Evolutionary conservation across 108 stramenopile species (phyloP).

Genomic region (Aurantiochytrium sp.): DNA sequence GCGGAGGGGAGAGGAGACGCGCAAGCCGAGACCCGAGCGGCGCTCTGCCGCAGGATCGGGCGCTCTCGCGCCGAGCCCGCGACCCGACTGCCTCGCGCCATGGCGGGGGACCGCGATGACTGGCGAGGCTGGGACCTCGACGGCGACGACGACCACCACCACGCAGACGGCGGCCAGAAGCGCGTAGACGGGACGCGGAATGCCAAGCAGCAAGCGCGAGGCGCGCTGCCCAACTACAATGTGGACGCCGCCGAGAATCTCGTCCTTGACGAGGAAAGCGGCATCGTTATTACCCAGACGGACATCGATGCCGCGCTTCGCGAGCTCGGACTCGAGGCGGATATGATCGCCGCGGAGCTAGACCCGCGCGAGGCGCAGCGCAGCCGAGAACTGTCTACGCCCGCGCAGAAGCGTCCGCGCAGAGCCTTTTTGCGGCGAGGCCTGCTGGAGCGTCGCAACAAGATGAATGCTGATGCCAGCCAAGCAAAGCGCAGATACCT

Average conservation of each 20-base stretch:
- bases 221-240: neutral
- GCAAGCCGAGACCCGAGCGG: too few relatives aligned
- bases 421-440: neutral
- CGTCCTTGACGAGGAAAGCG: neutral
- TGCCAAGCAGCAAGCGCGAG: too few relatives aligned
- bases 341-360: neutral
- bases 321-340: neutral
- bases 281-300: neutral
- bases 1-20: too few relatives aligned
- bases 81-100: too few relatives aligned
- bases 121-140: too few relatives aligned
- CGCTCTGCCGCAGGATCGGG: too few relatives aligned
- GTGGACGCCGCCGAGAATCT: neutral
- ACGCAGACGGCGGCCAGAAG: too few relatives aligned
- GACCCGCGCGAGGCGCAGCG: neutral
- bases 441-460: neutral
- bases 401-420: neutral
- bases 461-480: neutral
- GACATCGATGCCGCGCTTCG: neutral
- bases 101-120: too few relatives aligned
- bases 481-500: neutral
- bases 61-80: too few relatives aligned
- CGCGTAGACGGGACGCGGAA: too few relatives aligned
- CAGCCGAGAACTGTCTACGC: neutral
- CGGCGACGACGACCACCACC: too few relatives aligned